phyloP scores from a whole-genome alignment of 805 yeast species.

The Torulaspora gathmanii region DNA sequence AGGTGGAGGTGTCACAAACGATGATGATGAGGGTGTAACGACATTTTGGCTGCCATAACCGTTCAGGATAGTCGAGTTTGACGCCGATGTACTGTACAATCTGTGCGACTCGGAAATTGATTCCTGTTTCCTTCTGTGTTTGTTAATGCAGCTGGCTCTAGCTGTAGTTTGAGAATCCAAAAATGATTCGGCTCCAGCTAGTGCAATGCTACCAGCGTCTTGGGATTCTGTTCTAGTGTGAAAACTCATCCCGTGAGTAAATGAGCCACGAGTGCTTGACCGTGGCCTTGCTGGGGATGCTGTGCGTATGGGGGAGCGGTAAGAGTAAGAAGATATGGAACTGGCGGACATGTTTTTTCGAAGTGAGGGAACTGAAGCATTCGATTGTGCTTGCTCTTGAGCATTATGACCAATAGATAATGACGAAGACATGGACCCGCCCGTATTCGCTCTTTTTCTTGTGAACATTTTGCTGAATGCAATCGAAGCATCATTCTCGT shows the following conservation, averaged over 20 bases:
- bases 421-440: constrained; percentile 31
- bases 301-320: constrained; percentile 31
- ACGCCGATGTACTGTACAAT: constrained; percentile 10
- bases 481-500: constrained; percentile 36
- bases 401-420: constrained; percentile 18
- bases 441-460: constrained; percentile 32
- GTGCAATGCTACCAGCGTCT: constrained; percentile 6
- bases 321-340: constrained; percentile 25
- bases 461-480: constrained; percentile 36
- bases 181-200: constrained; percentile 12
- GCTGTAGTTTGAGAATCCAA: constrained; percentile 23
- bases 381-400: constrained; percentile 11
- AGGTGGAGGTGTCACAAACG: constrained; percentile 17
- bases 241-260: constrained; percentile 22
- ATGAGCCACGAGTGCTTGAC: constrained; percentile 28
- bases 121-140: constrained; percentile 32
- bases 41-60: constrained; percentile 6
- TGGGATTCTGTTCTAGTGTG: constrained; percentile 18
- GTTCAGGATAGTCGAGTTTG: constrained; percentile 3
- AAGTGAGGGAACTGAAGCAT: constrained; percentile 10
- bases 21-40: constrained; percentile 15
- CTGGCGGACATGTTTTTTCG: constrained; percentile 24
- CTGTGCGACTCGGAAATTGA: constrained; percentile 29
- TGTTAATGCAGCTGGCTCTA: constrained; percentile 10
- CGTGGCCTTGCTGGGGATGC: constrained; percentile 33